Evolutionary conservation across 1,139 yeast species (phyloP).

Genomic region (Sugiyamaella japonica): DNA sequence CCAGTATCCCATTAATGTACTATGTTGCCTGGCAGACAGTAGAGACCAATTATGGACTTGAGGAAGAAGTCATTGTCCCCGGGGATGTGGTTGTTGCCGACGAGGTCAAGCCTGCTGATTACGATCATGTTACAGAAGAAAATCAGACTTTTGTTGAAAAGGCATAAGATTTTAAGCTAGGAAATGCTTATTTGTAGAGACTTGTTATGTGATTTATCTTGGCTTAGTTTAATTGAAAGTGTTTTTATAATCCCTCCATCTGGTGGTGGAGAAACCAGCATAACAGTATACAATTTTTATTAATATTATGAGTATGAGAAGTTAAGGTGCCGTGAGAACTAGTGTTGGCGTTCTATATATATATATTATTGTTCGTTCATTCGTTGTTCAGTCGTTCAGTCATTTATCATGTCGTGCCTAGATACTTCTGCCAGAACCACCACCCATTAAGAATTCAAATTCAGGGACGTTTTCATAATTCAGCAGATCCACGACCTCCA

Average conservation of each 20-base stretch:
- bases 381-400: not conserved
- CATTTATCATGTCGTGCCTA: no score
- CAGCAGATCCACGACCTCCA: constrained; percentile 15
- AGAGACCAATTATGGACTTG: constrained; percentile 27
- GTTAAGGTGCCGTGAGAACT: no score
- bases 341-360: no score
- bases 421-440: constrained; percentile 2
- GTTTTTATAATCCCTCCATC: no score
- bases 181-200: not conserved
- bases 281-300: no score
- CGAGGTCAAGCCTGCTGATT: not conserved
- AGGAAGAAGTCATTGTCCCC: constrained; percentile 25
- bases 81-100: not conserved
- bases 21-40: constrained; percentile 22
- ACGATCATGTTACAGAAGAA: not conserved
- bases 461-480: constrained; percentile 16
- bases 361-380: not conserved
- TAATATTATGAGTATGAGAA: no score
- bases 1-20: constrained; percentile 25
- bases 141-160: not conserved
- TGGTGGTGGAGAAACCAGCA: no score
- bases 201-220: not conserved
- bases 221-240: not conserved
- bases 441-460: constrained; percentile 18
- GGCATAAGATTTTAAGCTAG: not conserved